A percentile compares a stretch with the other conserved stretches of the same genome.
phyloP scores from a whole-genome alignment of 139 green algal species.

The Parachlorella kessleri region DNA sequence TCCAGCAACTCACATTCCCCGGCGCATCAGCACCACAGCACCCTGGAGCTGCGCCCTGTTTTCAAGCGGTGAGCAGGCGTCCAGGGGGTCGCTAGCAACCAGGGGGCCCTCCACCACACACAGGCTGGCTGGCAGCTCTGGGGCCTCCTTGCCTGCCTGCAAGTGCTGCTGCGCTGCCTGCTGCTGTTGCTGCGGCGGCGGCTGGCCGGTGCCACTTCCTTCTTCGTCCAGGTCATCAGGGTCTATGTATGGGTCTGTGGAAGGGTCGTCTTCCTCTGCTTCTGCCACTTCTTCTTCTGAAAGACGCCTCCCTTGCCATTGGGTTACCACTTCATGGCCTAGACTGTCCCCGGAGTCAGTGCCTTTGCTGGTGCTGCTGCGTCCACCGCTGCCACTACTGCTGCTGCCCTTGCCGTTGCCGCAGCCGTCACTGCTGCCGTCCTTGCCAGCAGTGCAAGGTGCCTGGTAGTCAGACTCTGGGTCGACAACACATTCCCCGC shows the following conservation, averaged over 20 bases:
- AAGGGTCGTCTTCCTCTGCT: neutral
- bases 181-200: too few species aligned
- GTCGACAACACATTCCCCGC: too few species aligned
- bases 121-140: neutral
- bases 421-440: neutral
- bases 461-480: too few species aligned
- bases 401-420: neutral
- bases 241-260: too few species aligned
- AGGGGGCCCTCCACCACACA: slow-evolving; percentile 17
- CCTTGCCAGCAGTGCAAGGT: too few species aligned
- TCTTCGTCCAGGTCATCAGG: neutral
- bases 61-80: slow-evolving; percentile 37
- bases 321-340: neutral
- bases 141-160: too few species aligned
- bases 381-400: neutral
- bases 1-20: slow-evolving; percentile 31
- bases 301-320: too few species aligned
- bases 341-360: too few species aligned
- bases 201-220: too few species aligned
- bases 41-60: slow-evolving; percentile 29
- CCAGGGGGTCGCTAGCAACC: slow-evolving; percentile 32
- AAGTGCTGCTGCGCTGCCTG: too few species aligned
- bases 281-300: neutral
- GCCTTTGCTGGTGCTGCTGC: neutral
- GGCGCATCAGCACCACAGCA: slow-evolving; percentile 48